Percentiles rank a stretch among this genome's conserved stretches.
These are phyloP conservation scores for Bassia scoparia DNA, from an alignment of 148 eudicot genomes.

Conservation along the genomic window DNA sequence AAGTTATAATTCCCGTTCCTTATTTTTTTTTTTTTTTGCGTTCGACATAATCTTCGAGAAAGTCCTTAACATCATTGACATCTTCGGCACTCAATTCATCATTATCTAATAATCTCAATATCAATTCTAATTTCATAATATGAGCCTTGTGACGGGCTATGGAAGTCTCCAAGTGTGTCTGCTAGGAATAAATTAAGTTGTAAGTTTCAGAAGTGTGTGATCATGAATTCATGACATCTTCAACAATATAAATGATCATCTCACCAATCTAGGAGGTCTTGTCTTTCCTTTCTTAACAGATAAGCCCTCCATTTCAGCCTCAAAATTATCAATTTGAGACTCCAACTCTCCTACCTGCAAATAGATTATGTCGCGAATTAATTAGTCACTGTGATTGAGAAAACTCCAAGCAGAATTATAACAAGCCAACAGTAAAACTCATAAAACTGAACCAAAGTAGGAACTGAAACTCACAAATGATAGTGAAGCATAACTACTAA, in stretches of 20 bases:
- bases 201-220: no score
- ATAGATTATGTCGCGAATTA: neutral
- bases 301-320: slow-evolving; percentile 96
- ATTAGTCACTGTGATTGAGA: neutral
- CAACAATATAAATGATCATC: slow-evolving; percentile 19
- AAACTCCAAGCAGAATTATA: no score
- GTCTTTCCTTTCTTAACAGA: slow-evolving; percentile 94
- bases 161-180: slow-evolving; percentile 94
- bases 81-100: slow-evolving; percentile 96
- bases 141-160: slow-evolving; percentile 95
- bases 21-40: no score
- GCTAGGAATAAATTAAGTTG: slow-evolving; percentile 18
- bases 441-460: neutral
- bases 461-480: neutral
- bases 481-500: neutral
- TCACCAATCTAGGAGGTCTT: slow-evolving; percentile 99
- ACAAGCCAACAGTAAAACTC: neutral
- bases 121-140: slow-evolving; percentile 86
- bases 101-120: slow-evolving; percentile 83
- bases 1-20: slow-evolving; percentile 40
- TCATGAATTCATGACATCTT: no score
- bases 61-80: slow-evolving; percentile 92
- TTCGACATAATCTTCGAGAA: slow-evolving; percentile 92
- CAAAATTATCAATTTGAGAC: slow-evolving; percentile 93
- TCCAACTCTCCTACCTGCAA: slow-evolving; percentile 85